Evolutionary conservation across 257 asterid genomes (phyloP).

Genomic region (Solanum neorickii): DNA sequence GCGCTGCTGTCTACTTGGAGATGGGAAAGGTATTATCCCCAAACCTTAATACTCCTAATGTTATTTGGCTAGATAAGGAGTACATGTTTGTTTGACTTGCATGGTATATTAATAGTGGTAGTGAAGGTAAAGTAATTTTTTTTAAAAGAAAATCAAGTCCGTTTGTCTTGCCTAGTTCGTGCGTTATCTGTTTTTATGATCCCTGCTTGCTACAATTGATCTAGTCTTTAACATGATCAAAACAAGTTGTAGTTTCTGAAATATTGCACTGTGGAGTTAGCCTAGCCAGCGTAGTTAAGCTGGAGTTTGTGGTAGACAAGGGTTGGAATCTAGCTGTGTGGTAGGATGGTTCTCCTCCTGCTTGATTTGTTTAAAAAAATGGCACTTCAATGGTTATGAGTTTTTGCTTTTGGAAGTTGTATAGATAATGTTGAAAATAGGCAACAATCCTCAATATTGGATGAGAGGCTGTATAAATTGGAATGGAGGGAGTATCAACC

Average conservation of each 20-base stretch:
- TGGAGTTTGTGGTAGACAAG: not conserved
- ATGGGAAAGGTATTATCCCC: constrained; percentile 64
- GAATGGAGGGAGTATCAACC: not conserved
- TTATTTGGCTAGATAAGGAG: not conserved
- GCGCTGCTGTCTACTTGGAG: constrained; percentile 94
- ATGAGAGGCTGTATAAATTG: not conserved
- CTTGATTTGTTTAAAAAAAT: not conserved
- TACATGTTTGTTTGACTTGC: not conserved
- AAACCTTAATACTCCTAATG: not conserved
- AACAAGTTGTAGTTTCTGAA: not conserved
- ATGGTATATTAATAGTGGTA: not conserved
- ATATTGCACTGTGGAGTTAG: not conserved
- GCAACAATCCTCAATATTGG: not conserved
- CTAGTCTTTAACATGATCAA: not conserved
- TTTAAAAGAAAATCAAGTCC: not conserved
- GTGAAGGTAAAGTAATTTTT: not conserved
- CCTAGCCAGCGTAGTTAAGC: not conserved
- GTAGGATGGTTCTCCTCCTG: not conserved
- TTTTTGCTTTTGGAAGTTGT: not conserved
- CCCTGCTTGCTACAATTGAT: not conserved
- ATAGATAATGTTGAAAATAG: not conserved
- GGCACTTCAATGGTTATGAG: not conserved
- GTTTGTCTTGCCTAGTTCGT: not conserved
- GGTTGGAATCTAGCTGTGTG: not conserved
- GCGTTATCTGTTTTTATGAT: not conserved